Evolutionary conservation across 768 basidiomycete species (phyloP), one percentile per base, ranked within the genome.

Genomic region (Tulasnella sp.): DNA sequence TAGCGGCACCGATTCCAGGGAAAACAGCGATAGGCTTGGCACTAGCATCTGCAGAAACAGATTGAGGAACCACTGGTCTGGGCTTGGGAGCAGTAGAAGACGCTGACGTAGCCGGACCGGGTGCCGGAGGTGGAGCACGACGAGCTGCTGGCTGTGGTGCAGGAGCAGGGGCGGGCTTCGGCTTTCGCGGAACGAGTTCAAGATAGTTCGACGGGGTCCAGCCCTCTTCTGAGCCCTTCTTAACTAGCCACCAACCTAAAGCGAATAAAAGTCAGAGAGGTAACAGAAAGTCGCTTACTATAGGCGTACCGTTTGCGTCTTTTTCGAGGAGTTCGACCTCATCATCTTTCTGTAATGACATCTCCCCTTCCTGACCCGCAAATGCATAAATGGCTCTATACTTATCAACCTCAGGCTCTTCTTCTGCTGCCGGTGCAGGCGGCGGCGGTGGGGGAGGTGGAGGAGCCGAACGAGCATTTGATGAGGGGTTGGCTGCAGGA

Each of bases 171-270:
- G 91, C 87, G 1, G 92, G 88, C 62, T 90, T 90, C 2, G 91
- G 88, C 81, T 89, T 91, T 31, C 90, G 90, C 24, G 92, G 91
- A 6, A 92, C 89, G 44, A 93, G 88, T 84, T 98, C 96, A 9
- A 97, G 91, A 83, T 96, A 98, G 85, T 95, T 96, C 82, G 92
- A 92, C 2, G 98, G 98, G 27, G 97, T 95, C 96, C 97, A 99
- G 19, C 95, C 98, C 84, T 98, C 96, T 24, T 87, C 86, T 2
- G 89, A 89, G 76, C 88, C 89, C 85, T 93, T 95, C 88, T 92
- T 94, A 79, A 98, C 93, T 42, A 98, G 88, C 97, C 98, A 99
- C 98, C 98, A 99, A 3, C 97, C 86, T 86, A 74, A 7, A 5
- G 40, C 24, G 76, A 48, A 40, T 46, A 5, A 39, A 19, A 38